Base-by-base conservation (phyloP, 106 monocot genomes). In the Dendrobium officinale region DNA sequence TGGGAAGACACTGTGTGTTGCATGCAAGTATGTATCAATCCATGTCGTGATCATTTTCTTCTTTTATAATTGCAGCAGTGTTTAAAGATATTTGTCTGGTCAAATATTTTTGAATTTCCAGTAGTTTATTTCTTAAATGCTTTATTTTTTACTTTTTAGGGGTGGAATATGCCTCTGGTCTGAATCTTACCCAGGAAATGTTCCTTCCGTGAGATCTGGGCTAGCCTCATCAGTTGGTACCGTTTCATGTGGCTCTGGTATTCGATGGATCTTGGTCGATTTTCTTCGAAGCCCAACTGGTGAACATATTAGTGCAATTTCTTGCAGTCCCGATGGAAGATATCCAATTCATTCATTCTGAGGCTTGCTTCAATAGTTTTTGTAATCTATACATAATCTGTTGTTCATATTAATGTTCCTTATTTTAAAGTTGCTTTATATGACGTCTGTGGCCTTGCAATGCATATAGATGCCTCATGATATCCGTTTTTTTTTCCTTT, bases 161-260 rank as follows among this genome's bases (percentile, higher is more conserved):
- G 86, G 88, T 68, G 95, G 99, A 77, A 88, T 99, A 47, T 95
- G 91, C 84, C 91, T 99, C 58, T 99, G 99, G 99, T 99, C 99
- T 74, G 91, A 91, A 72, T 99, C 99, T 73, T 93, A 87, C 75
- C 92, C 89, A 29, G 91, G 92, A 45, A 99, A 93, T 87, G 72
- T 87, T 77, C 77, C 93, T 76, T 80, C 84, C 26, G 80, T 93
- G 80, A 91, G 93, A 84, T 80, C 89, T 85, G 92, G 91, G 44
- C 51, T 81, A 78, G 49, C 84, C 42, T 82, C 93, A 55, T 84
- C 83, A 33, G 56, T 81, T 42, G 83, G 91, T 67, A 82, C 88
- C 77, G 82, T 90, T 77, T 88, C 93, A 45, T 90, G 93, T 79
- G 89, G 88, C 33, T 87, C 99, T 84, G 88, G 90, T 77, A 75